Base-by-base conservation (phyloP, 140 eudicot species). In the Cichorium intybus region DNA sequence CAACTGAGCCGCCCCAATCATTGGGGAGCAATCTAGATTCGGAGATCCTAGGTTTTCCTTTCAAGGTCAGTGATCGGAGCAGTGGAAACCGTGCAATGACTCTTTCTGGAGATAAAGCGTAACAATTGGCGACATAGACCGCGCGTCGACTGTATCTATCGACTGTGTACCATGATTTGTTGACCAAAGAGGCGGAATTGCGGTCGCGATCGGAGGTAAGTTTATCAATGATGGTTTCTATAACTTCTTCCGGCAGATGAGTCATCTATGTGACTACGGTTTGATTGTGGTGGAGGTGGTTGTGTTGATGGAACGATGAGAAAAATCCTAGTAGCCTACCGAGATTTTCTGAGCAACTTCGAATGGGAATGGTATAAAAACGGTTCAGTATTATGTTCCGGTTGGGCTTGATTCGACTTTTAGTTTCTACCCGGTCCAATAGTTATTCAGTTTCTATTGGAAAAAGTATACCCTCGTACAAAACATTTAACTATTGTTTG, bases 181-280 rank as follows among this genome's bases (percentile, higher is more conserved):
- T 86, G 27, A 90, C 95, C 45, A 84, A 16, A 2, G 97, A 84
- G 24, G 81, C 95, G 3, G 95, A 80, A 64, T 87, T 90, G 27
- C 97, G 76, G 66, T 87, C 95, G 10, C 59, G 34, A 58, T 90
- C 82, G 17, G 94, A 65, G 9, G 84, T 62, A 41, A 90, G 45
- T 60, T 79, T 80, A 43, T 80, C 78, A 46, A 90, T 84, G 14
- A 90, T 79, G 43, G 64, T 85, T 75, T 84, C 94, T 12, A 90
- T 56, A 1, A 90, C 89, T 47, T 75, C 86, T 74, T 84, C 94
- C 1, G 97, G 97, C 41, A 84, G 86, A 77, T 87, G 80, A 75
- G 82, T 82, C 80, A 86, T 81, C 70, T 41, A 24, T 55, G 23
- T 27, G 24, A 62, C 14, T 7, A 24, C 50, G 24, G 43, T 23